Conservation (phyloP, 768 basidiomycete species). For the Russula sp. region DNA sequence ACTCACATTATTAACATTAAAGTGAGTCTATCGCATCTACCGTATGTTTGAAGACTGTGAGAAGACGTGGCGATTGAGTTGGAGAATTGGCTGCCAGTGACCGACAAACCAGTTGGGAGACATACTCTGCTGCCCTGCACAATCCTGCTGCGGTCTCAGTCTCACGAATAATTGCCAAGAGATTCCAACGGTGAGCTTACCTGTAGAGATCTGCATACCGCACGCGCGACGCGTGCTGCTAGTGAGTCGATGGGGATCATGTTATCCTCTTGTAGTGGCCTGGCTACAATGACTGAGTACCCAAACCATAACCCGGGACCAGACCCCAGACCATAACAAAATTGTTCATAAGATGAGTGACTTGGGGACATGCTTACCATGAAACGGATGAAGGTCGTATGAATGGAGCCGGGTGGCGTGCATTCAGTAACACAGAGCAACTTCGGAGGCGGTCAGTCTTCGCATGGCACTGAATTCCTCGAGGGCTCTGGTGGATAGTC, state of each 20-base stretch:
- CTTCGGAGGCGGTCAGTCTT: too few species aligned
- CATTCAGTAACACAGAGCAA: background rate
- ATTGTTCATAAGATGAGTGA: background rate
- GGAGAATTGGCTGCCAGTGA: too few species aligned
- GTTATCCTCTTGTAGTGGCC: too few species aligned
- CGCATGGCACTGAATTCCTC: too few species aligned
- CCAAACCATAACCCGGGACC: background rate
- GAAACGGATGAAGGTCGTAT: conserved; percentile 13
- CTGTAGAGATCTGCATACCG: conserved; percentile 15
- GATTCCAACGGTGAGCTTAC: background rate
- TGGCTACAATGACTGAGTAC: too few species aligned
- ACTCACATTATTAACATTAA: too few species aligned
- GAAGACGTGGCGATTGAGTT: background rate
- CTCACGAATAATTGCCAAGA: background rate
- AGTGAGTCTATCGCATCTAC: background rate
- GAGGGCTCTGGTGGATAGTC: too few species aligned
- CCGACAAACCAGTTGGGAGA: conserved; percentile 14
- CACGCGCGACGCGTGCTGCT: background rate
- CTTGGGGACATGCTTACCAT: background rate
- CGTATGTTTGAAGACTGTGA: background rate
- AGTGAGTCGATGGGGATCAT: too few species aligned
- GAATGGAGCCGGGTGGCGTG: background rate
- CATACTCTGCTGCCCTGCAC: background rate
- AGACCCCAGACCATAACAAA: background rate
- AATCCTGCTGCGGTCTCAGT: background rate